These are phyloP conservation scores for Colletotrichum kahawae DNA, from an alignment of 2,329 filamentous ascomycete genomes.

Conservation along the genomic window DNA sequence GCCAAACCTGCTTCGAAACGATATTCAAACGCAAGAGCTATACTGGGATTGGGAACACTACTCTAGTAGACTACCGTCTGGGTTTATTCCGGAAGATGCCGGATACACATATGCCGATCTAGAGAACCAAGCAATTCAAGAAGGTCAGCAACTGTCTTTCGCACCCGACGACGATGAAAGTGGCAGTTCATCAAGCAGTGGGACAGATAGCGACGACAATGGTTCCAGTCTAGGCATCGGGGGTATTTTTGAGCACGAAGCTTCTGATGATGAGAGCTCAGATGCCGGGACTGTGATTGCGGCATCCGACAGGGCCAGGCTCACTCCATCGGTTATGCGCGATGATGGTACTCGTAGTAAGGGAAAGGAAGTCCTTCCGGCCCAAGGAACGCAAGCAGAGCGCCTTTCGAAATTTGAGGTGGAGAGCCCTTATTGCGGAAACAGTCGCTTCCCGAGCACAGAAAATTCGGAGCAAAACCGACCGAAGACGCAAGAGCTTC, in stretches of 20 bases:
- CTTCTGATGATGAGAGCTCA: not conserved
- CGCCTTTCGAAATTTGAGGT: not conserved
- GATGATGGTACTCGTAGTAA: not conserved
- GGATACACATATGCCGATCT: not conserved
- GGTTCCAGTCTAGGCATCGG: not conserved
- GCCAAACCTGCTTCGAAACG: not conserved
- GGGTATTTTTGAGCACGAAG: not conserved
- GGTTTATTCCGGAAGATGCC: not conserved
- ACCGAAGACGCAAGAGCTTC: not conserved
- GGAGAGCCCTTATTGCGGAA: not conserved
- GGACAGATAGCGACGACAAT: not conserved
- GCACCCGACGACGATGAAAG: not conserved
- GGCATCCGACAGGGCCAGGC: not conserved
- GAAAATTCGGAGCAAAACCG: rapidly evolving
- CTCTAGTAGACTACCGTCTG: not conserved
- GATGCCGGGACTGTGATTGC: not conserved
- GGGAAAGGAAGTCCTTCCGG: not conserved
- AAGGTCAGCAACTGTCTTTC: not conserved
- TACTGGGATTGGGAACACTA: not conserved
- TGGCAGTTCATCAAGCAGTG: not conserved
- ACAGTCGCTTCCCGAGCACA: not conserved
- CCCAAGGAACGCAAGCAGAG: not conserved
- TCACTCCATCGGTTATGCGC: rapidly evolving
- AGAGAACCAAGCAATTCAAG: not conserved
- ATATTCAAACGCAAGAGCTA: not conserved